phyloP scores from a whole-genome alignment of 75 land plant genomes.

The Picea glauca region DNA sequence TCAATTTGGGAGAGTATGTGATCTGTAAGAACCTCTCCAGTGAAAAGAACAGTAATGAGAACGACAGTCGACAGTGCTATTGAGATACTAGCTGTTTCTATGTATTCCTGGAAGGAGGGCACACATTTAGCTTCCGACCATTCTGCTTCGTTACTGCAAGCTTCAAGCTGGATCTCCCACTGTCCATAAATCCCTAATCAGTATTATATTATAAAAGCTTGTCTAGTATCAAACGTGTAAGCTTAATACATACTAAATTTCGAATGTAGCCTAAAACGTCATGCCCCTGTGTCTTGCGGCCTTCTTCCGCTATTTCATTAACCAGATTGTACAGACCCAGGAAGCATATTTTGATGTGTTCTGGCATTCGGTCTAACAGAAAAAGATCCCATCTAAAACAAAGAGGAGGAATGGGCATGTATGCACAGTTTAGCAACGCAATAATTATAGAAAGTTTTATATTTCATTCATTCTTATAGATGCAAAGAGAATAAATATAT shows the following conservation, averaged over 20 bases:
- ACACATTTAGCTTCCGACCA: constrained; percentile 16
- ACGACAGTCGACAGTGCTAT: too few relatives aligned
- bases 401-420: background rate
- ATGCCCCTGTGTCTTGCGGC: constrained; percentile 7
- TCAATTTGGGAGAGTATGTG: too few relatives aligned
- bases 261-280: constrained; percentile 6
- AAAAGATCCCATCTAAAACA: constrained; percentile 32
- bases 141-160: constrained; percentile 40
- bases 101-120: too few relatives aligned
- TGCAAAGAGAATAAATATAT: background rate
- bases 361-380: constrained; percentile 9
- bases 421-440: background rate
- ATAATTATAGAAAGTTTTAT: background rate
- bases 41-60: too few relatives aligned
- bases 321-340: background rate
- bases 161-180: constrained; percentile 45
- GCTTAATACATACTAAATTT: background rate
- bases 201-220: background rate
- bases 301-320: constrained; percentile 13
- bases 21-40: too few relatives aligned
- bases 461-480: too few relatives aligned
- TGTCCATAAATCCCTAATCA: background rate
- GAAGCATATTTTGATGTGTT: constrained; percentile 4
- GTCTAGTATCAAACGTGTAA: too few relatives aligned
- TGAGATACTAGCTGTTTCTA: too few relatives aligned